A percentile compares a stretch with the other conserved stretches of the same genome.
Conservation (phyloP, 768 basidiomycete species). For the Nidularia pulvinata region DNA sequence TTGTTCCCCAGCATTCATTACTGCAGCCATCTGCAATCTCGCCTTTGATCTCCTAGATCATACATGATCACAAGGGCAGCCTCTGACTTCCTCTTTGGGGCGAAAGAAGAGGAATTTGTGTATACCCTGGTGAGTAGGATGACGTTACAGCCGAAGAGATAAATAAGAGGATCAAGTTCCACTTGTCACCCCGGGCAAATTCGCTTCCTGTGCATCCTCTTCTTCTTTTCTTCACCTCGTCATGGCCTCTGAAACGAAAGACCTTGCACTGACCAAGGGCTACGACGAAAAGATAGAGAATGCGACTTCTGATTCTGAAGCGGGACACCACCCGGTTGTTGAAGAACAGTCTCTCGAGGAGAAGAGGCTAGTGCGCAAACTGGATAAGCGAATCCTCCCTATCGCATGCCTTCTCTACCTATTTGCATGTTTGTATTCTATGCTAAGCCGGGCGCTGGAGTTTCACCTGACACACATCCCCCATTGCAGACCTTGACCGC, state of each 20-base stretch:
- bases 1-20: no score
- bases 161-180: neutral
- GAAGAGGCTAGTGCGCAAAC: constrained; percentile 54
- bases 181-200: neutral
- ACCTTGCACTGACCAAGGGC: constrained; percentile 7
- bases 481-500: constrained; percentile 53
- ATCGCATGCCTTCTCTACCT: constrained; percentile 75
- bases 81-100: constrained; percentile 12
- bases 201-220: constrained; percentile 2
- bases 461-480: no score
- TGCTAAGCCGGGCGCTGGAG: neutral
- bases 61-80: constrained; percentile 17
- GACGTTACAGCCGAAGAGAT: neutral
- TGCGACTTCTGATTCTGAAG: constrained; percentile 9
- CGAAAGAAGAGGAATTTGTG: constrained; percentile 8
- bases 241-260: neutral
- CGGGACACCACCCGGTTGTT: constrained; percentile 4
- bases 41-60: neutral
- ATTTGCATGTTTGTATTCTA: constrained; percentile 61
- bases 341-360: constrained; percentile 38
- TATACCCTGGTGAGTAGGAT: constrained; percentile 23
- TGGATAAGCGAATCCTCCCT: constrained; percentile 69
- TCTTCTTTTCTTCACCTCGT: constrained; percentile 3
- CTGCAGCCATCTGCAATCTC: no score
- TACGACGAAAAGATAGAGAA: constrained; percentile 27